Evolutionary conservation across 2,329 filamentous ascomycete species (phyloP), one percentile per base, ranked within the genome.

Genomic region (Sordariomycetes sp.): DNA sequence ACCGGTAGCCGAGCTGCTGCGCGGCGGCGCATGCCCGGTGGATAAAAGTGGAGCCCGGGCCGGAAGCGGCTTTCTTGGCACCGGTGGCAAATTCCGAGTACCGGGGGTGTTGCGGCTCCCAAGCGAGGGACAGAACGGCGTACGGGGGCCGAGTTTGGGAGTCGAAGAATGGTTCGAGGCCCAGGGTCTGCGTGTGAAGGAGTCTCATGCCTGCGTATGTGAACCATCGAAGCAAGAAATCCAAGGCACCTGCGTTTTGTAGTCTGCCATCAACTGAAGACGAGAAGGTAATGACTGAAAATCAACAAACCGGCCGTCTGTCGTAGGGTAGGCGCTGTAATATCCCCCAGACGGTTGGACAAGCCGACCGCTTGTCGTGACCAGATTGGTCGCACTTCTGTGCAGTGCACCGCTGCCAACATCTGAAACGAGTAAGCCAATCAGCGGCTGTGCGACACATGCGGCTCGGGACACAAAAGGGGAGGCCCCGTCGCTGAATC

Each of bases 81-180:
- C 36, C 17, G 50, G 61, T 52, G 10, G 54, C 54, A 59, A 64
- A 58, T 55, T 63, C 62, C 22, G 62, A 61, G 50, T 62, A 62
- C 4, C 61, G 62, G 32, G 65, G 62, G 53, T 68, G 65, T 4
- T 65, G 65, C 2, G 61, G 42, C 12, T 60, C 62, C 63, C 66
- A 68, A 15, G 64, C 65, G 59, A 68, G 45, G n/a, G 45, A 50
- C 10, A 69, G 58, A 52, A 67, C 67, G 50, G 62, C 65, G 58
- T 68, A 68, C 55, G 59, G 56, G 4, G 66, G 67, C 8, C 59
- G 58, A 12, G 20, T 34, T 3, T 25, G n/a, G 1, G 61, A 55
- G 25, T 62, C 61, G 10, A 61, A 59, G 42, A 67, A 66, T 28
- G 58, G 58, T 42, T 64, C 59, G 8, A 69, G 59, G 1, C 56